These are phyloP conservation scores for Lasiodiplodia sp. DNA, from an alignment of 2,329 filamentous ascomycete genomes.

Conservation along the genomic window DNA sequence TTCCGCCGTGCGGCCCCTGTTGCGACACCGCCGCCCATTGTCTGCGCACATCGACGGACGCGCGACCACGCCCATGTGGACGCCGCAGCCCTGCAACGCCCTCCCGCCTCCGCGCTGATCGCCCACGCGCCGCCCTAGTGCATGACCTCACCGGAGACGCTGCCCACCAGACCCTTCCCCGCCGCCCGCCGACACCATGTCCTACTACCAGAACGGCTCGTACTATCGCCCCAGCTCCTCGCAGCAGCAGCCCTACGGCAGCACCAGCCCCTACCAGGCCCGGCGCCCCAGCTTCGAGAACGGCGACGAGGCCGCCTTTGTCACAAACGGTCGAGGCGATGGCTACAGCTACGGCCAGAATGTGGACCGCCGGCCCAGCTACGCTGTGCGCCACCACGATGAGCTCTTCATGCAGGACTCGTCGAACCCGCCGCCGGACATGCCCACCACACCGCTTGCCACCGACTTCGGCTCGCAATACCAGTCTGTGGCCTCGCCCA, in stretches of 20 bases:
- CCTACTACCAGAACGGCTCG: conserved; percentile 63
- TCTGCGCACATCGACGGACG: neutral
- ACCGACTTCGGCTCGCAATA: conserved; percentile 61
- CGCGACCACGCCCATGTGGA: conserved; percentile 18
- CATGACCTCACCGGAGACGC: conserved; percentile 26
- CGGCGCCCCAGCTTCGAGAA: conserved; percentile 77
- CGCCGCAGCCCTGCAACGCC: conserved; percentile 3
- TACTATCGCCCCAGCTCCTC: conserved; percentile 55
- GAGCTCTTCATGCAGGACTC: conserved; percentile 67
- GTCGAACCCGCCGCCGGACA: conserved; percentile 39
- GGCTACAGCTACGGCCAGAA: conserved; percentile 45
- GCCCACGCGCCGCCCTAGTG: conserved; percentile 10
- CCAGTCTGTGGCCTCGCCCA: conserved; percentile 52
- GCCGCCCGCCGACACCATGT: conserved; percentile 51
- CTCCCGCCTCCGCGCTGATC: conserved; percentile 17
- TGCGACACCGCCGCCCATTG: conserved; percentile 12
- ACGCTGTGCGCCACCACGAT: conserved; percentile 53
- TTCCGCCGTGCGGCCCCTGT: conserved; percentile 26
- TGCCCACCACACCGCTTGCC: conserved; percentile 26
- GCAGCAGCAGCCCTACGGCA: conserved; percentile 49
- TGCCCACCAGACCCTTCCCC: conserved; percentile 7
- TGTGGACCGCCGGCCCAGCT: conserved; percentile 42
- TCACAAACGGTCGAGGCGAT: conserved; percentile 43
- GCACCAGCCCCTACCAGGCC: conserved; percentile 46
- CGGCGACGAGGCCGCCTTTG: conserved; percentile 72